A percentile compares a stretch with the other conserved stretches of the same genome.
phyloP scores from a whole-genome alignment of 805 yeast genomes.

The Pichia phayaonensis region DNA sequence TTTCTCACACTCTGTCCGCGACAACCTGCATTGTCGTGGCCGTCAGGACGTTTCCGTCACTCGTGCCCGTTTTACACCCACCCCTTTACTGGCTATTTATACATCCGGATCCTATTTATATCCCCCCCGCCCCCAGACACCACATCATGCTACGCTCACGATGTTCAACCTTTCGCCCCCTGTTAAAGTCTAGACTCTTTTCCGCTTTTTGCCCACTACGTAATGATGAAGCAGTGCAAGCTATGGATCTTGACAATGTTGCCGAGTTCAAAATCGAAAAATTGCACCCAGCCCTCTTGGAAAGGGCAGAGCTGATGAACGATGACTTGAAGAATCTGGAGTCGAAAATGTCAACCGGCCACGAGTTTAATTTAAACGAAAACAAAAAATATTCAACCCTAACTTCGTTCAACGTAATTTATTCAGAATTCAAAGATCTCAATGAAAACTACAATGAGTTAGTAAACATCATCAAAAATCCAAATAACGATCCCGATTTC shows the following conservation, averaged over 20 bases:
- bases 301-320: constrained; percentile 37
- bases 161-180: not conserved
- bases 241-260: not conserved
- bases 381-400: constrained; percentile 44
- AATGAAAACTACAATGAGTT: constrained; percentile 29
- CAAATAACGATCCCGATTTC: constrained; percentile 33
- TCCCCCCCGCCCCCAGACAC: too few relatives aligned
- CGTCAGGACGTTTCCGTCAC: too few relatives aligned
- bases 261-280: constrained; percentile 4
- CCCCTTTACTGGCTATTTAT: too few relatives aligned
- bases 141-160: not conserved
- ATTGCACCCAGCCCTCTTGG: constrained; percentile 42
- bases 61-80: too few relatives aligned
- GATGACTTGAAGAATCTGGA: constrained; percentile 37
- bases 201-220: too few relatives aligned
- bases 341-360: constrained; percentile 34
- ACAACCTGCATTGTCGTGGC: too few relatives aligned
- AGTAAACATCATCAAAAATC: constrained; percentile 20
- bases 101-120: too few relatives aligned
- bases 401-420: constrained; percentile 35
- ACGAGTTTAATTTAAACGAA: constrained; percentile 36
- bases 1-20: too few relatives aligned
- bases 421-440: constrained; percentile 30
- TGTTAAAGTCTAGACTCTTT: not conserved
- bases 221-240: too few relatives aligned